Evolutionary conservation across 805 yeast species (phyloP).

Genomic region (Candida suzukii): DNA sequence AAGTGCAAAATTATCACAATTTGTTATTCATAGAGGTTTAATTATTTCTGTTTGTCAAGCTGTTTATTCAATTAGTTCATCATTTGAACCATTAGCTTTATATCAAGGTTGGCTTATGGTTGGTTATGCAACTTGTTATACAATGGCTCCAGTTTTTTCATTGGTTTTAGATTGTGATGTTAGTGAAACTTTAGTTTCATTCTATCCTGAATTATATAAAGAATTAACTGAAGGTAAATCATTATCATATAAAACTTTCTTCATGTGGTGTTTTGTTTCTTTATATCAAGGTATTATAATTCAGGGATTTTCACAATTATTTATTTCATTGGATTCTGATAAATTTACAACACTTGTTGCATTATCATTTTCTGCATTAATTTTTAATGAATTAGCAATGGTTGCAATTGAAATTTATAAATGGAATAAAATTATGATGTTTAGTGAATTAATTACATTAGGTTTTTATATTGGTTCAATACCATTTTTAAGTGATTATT

Average conservation of each 20-base stretch:
- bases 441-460: conserved; percentile 65
- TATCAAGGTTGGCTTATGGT: conserved; percentile 98
- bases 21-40: conserved; percentile 93
- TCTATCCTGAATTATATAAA: conserved; percentile 91
- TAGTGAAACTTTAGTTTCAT: conserved; percentile 76
- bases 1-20: conserved; percentile 91
- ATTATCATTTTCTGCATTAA: conserved; percentile 69
- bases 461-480: conserved; percentile 62
- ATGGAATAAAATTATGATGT: conserved; percentile 80
- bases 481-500: conserved; percentile 86
- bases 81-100: conserved; percentile 88
- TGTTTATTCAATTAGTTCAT: conserved; percentile 77
- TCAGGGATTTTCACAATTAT: conserved; percentile 73
- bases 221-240: conserved; percentile 87
- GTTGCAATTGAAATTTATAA: conserved; percentile 86
- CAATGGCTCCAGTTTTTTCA: conserved; percentile 97
- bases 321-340: conserved; percentile 51
- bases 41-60: conserved; percentile 94
- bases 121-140: conserved; percentile 93
- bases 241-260: conserved; percentile 78
- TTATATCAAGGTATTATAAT: conserved; percentile 86
- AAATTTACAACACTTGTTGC: conserved; percentile 76
- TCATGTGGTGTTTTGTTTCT: conserved; percentile 85
- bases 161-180: conserved; percentile 88
- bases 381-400: conserved; percentile 86